These are phyloP conservation scores for Phytophthora uliginosa DNA, from an alignment of 352 stramenopile genomes.

Conservation along the genomic window DNA sequence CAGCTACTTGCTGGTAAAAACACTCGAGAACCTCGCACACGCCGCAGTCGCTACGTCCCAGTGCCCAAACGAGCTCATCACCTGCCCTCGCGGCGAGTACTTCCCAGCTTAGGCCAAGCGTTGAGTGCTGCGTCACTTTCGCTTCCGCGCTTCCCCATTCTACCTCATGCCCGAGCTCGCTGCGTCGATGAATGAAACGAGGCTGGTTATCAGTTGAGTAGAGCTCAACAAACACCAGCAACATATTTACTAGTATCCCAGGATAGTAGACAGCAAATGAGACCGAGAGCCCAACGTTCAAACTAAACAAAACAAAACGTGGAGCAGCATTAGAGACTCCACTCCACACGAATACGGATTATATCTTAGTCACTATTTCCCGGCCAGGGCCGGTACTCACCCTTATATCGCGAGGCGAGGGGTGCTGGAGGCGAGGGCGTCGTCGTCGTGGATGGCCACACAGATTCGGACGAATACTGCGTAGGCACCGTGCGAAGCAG, in stretches of 20 bases:
- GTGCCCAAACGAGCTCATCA: constrained; percentile 13
- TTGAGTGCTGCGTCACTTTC: constrained; percentile 56
- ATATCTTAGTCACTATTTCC: constrained; percentile 30
- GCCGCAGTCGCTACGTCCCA: constrained; percentile 29
- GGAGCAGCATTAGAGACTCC: background rate
- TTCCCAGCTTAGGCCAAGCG: constrained; percentile 64
- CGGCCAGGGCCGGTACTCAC: constrained; percentile 29
- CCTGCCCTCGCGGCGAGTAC: constrained; percentile 13
- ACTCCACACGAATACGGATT: constrained; percentile 16
- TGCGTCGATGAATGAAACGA: constrained; percentile 11
- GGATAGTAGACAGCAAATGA: background rate
- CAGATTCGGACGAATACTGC: constrained; percentile 31
- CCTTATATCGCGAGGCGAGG: constrained; percentile 36
- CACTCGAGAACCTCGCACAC: constrained; percentile 6
- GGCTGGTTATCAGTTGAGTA: background rate
- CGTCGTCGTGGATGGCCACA: constrained; percentile 31
- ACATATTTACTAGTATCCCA: background rate
- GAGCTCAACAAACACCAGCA: background rate
- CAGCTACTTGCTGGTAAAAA: constrained; percentile 19
- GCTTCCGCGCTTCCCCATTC: constrained; percentile 50
- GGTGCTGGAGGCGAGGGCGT: constrained; percentile 31
- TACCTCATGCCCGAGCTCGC: constrained; percentile 11
- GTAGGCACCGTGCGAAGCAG: constrained; percentile 45
- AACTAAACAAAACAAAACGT: background rate
- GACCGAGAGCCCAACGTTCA: background rate